phyloP scores from a whole-genome alignment of 1,139 yeast species.

The Candida glucosophila region DNA sequence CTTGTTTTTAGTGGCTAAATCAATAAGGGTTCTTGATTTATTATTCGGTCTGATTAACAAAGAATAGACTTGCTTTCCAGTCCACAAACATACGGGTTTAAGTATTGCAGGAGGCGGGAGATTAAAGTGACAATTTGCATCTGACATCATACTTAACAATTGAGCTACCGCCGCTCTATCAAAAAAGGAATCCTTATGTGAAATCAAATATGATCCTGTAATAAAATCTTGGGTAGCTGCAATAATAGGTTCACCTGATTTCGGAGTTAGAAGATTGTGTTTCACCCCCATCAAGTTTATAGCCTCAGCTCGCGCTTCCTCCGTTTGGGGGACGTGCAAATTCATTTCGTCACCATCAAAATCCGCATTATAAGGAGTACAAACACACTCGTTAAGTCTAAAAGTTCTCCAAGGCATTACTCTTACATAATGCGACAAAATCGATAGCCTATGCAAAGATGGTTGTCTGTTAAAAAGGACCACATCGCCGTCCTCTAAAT shows the following conservation, averaged over 20 bases:
- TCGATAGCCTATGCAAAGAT: constrained; percentile 88
- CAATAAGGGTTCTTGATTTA: constrained; percentile 69
- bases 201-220: constrained; percentile 87
- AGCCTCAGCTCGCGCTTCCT: constrained; percentile 98
- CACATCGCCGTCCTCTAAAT: constrained; percentile 92
- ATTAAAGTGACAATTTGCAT: constrained; percentile 80
- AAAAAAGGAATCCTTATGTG: constrained; percentile 88
- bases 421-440: constrained; percentile 91
- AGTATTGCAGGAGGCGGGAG: constrained; percentile 90
- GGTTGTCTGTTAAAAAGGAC: constrained; percentile 98
- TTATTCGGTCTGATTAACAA: constrained; percentile 78
- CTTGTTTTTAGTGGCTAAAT: constrained; percentile 90
- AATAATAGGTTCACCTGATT: constrained; percentile 97
- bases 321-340: constrained; percentile 97
- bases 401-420: constrained; percentile 98
- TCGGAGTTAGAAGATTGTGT: constrained; percentile 87
- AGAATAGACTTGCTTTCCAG: constrained; percentile 94
- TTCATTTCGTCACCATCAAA: constrained; percentile 99
- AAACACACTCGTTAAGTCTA: constrained; percentile 95
- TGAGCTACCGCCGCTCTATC: constrained; percentile 83
- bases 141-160: constrained; percentile 90
- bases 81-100: constrained; percentile 89
- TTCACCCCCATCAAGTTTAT: constrained; percentile 97
- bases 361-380: constrained; percentile 99
- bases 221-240: constrained; percentile 99